These are phyloP conservation scores for Arabidopsis thaliana DNA, from an alignment of 345 rosid genomes.

Conservation along the genomic window DNA sequence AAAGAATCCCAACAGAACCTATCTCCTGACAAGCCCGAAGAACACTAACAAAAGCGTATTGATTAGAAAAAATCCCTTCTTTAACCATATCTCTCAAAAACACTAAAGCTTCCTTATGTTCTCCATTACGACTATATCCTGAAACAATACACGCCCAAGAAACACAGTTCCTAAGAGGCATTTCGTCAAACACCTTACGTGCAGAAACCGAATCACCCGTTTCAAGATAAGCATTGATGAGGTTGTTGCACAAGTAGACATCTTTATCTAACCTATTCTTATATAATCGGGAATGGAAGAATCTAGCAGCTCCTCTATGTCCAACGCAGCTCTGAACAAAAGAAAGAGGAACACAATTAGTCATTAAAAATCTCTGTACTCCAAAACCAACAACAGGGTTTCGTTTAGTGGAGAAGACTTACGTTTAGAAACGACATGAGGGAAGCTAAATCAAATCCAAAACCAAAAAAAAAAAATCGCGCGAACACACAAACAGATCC, in stretches of 20 bases:
- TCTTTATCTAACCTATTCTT: constrained; percentile 60
- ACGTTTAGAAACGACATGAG: constrained; percentile 29
- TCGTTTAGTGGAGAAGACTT: neutral
- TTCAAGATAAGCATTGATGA: constrained; percentile 57
- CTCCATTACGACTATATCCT: constrained; percentile 63
- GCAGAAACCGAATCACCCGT: constrained; percentile 59
- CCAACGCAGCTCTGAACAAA: constrained; percentile 35
- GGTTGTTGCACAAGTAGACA: constrained; percentile 70
- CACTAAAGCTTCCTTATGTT: constrained; percentile 56
- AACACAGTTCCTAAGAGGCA: constrained; percentile 71
- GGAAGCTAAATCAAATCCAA: neutral
- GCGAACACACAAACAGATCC: neutral
- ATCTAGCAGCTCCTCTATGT: constrained; percentile 54
- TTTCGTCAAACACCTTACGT: constrained; percentile 70
- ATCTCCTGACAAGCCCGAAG: constrained; percentile 75
- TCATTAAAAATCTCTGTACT: neutral
- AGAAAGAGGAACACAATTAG: neutral
- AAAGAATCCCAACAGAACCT: constrained; percentile 48
- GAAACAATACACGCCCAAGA: constrained; percentile 88
- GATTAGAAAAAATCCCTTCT: constrained; percentile 58
- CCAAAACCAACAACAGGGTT: neutral
- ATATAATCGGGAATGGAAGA: constrained; percentile 53
- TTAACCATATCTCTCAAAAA: constrained; percentile 61
- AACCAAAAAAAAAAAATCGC: neutral
- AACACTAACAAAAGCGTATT: constrained; percentile 70